Conservation (phyloP, 495 filamentous ascomycete species). For the Delitschia confertaspora region DNA sequence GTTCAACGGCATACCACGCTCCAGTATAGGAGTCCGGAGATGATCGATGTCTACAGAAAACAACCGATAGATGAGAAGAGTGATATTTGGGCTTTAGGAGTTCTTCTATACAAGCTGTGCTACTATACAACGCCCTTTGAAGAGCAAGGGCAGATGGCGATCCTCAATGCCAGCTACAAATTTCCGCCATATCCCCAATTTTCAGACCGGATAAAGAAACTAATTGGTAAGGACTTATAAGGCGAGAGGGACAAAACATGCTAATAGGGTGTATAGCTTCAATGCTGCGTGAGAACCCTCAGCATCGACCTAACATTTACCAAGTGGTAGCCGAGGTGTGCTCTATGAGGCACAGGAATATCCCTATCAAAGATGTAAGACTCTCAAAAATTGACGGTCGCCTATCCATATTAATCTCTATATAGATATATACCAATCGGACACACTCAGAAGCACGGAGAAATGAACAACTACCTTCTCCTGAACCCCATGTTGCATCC, state of each 20-base stretch:
- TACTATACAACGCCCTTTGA: slow-evolving; percentile 99
- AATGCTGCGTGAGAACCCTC: slow-evolving; percentile 82
- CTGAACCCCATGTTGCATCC: slow-evolving; percentile 42
- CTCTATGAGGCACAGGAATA: slow-evolving; percentile 75
- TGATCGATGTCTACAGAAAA: slow-evolving; percentile 96
- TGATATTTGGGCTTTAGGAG: slow-evolving; percentile 95
- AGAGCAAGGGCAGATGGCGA: slow-evolving; percentile 95
- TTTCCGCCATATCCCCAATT: slow-evolving; percentile 82
- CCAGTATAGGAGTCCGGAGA: slow-evolving; percentile 95
- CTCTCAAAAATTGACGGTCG: not conserved
- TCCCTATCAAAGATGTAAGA: slow-evolving; percentile 87
- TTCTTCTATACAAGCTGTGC: slow-evolving; percentile 94
- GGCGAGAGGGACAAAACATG: not conserved
- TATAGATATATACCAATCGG: slow-evolving; percentile 72
- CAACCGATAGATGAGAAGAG: slow-evolving; percentile 98
- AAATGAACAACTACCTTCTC: slow-evolving; percentile 52
- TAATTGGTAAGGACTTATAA: slow-evolving; percentile 76
- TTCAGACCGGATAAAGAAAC: slow-evolving; percentile 79
- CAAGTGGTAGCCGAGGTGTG: slow-evolving; percentile 80
- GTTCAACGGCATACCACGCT: slow-evolving; percentile 94
- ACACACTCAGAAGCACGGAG: slow-evolving; percentile 54
- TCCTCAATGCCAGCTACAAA: slow-evolving; percentile 90
- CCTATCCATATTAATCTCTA: slow-evolving; percentile 22
- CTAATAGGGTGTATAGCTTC: slow-evolving; percentile 48
- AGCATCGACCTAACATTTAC: slow-evolving; percentile 84